phyloP scores from a whole-genome alignment of 2,329 filamentous ascomycete genomes.

The Neurospora sp. region DNA sequence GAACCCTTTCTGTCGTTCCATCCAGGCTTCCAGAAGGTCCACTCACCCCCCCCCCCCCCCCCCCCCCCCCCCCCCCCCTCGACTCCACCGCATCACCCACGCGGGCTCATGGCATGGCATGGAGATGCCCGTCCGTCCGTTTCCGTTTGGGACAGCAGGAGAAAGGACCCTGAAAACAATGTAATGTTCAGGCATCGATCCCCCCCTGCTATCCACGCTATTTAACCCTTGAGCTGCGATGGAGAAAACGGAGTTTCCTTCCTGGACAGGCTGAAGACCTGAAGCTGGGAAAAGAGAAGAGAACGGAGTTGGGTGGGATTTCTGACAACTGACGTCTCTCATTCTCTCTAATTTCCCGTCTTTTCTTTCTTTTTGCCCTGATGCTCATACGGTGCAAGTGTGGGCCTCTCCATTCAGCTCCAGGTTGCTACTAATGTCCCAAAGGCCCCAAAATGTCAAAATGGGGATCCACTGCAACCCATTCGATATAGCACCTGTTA shows the following conservation, averaged over 20 bases:
- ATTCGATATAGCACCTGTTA: neutral
- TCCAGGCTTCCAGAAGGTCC: neutral
- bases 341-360: neutral
- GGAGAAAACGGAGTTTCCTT: neutral
- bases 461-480: neutral
- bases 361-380: neutral
- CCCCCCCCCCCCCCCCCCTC: no score
- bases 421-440: neutral
- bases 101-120: neutral
- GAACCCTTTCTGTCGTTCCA: neutral
- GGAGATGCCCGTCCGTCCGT: neutral
- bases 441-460: neutral
- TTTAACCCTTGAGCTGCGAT: no score
- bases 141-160: neutral
- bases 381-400: neutral
- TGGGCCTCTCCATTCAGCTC: neutral
- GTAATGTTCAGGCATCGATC: neutral
- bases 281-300: neutral
- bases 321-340: neutral
- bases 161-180: neutral
- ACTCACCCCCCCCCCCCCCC: neutral
- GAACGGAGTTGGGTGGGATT: neutral
- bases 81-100: neutral
- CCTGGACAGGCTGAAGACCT: neutral
- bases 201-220: neutral